Evolutionary conservation across 306 rosid genomes (phyloP), one percentile per base, ranked within the genome.

Genomic region (Cajanus cajan): DNA sequence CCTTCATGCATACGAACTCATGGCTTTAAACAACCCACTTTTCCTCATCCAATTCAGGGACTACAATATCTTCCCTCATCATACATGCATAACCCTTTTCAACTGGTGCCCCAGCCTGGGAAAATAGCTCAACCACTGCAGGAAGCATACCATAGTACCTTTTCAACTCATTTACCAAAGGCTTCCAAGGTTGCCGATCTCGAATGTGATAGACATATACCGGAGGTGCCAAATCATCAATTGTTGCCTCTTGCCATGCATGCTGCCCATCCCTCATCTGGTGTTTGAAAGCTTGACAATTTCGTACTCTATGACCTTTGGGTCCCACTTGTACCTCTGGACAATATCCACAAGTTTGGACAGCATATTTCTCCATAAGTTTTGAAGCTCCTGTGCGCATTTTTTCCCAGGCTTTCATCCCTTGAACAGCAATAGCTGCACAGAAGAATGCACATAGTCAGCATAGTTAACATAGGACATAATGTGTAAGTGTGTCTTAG

Each of bases 211-310:
- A 89, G 50, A 89, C 96, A 48, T 89, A 84, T 11, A 89, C 91
- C 3, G 88, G 90, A 67, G 91, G 90, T 62, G 86, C 63, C 85
- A 91, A 76, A 78, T 87, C 89, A 52, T 86, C 79, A 34, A 91
- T 40, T 8, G 86, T 89, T 44, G 96, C 96, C 74, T 84, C 89
- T 72, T 91, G 91, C 96, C 96, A 91, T 45, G 88, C 93, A 83
- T 89, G 96, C 76, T 91, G 93, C 31, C 96, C 96, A 74, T 89
- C 96, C 85, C 96, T 91, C 93, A 89, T 91, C 78, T 91, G 96
- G 80, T 91, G 93, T 66, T 91, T 91, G 88, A 68, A 87, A 77
- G 90, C 96, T 83, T 84, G 85, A 76, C 93, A 91, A 61, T 91
- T 86, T 31, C 91, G 78, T 14, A 81, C 96, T 79, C 87, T 73